Conservation (phyloP, 768 basidiomycete species). For the Tephrocybe sp. region DNA sequence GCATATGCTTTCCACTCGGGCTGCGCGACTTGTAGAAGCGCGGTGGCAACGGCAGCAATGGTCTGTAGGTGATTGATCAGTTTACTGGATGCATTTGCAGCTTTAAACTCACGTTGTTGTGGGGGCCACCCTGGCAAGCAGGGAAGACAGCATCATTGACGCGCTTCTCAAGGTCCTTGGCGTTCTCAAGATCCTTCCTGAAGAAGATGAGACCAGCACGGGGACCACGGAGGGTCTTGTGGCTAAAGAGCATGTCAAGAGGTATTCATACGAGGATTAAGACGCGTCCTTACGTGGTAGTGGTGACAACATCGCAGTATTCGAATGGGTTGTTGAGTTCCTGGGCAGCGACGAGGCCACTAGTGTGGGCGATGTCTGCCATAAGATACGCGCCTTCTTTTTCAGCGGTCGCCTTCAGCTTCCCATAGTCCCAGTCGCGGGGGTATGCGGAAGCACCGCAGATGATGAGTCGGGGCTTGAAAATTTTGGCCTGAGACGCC, state of each 20-base stretch:
- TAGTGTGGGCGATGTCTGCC: conserved; percentile 98
- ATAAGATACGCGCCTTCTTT: conserved; percentile 90
- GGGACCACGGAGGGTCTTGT: conserved; percentile 98
- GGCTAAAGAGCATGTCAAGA: conserved; percentile 40
- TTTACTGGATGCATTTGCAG: background rate
- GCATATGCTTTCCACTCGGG: conserved; percentile 92
- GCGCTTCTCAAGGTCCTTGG: conserved; percentile 89
- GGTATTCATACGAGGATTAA: conserved; percentile 1
- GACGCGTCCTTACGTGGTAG: conserved; percentile 71
- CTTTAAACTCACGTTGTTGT: conserved; percentile 77
- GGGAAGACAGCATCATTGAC: conserved; percentile 99
- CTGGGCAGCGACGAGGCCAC: conserved; percentile 89
- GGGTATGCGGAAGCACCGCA: conserved; percentile 99
- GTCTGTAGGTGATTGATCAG: conserved; percentile 44
- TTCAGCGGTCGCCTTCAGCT: conserved; percentile 77
- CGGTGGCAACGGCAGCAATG: conserved; percentile 91
- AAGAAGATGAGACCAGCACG: conserved; percentile 99
- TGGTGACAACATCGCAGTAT: conserved; percentile 95
- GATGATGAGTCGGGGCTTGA: conserved; percentile 93
- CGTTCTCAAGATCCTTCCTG: conserved; percentile 82
- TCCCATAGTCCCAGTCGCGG: conserved; percentile 93
- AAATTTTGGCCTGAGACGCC: conserved; percentile 83
- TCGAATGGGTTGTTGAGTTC: conserved; percentile 91
- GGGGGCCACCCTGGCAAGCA: conserved; percentile 98
- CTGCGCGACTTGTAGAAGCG: conserved; percentile 86